Base-by-base conservation (phyloP, 805 yeast genomes). In the Candida germanica region DNA sequence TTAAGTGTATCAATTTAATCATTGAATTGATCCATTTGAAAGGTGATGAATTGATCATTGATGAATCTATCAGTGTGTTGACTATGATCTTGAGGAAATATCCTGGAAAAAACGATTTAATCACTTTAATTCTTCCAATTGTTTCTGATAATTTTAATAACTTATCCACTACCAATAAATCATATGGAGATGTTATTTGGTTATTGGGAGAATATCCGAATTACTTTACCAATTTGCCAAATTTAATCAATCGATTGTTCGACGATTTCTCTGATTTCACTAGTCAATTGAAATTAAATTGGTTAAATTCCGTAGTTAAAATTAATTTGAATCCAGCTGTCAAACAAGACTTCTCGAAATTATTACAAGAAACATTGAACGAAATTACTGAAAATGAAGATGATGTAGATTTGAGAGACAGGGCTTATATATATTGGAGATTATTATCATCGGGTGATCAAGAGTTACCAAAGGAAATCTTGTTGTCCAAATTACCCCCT, bases 361-460 rank as follows among this genome's bases (percentile, higher is more conserved):
- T 67, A 16, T 64, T 84, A 45, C 89, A 83, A 50, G 66, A 64
- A 28, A 69, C 79, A 5, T 69, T 84, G 47, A 81, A 77, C 41
- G 55, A 71, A 40, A 79, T 86, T 7, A 83, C 88, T 3, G 75
- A 73, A 39, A 72, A 75, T 28, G 69, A 83, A 38, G 83, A 81
- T 42, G 82, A 81, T 50, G 77, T 87, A 2, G 94, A 84, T 53
- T 83, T 84, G 18, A 71, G 93, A 56, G 94, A 84, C 55, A 77
- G 81, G 64, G 88, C 91, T 1, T 84, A 74, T 55, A 66, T 84
- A 27, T 84, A 83, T 54, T 84, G 93, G 93, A 73, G 94, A 61
- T 68, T 85, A 31, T 61, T 84, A 33, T 82, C 88, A 9, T 49
- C 66, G 5, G 48, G 62, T 3, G 52, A 65, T 2, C 50, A 50